Base-by-base conservation (phyloP, 2,329 filamentous ascomycete species). In the Amauroascus verrucosus region DNA sequence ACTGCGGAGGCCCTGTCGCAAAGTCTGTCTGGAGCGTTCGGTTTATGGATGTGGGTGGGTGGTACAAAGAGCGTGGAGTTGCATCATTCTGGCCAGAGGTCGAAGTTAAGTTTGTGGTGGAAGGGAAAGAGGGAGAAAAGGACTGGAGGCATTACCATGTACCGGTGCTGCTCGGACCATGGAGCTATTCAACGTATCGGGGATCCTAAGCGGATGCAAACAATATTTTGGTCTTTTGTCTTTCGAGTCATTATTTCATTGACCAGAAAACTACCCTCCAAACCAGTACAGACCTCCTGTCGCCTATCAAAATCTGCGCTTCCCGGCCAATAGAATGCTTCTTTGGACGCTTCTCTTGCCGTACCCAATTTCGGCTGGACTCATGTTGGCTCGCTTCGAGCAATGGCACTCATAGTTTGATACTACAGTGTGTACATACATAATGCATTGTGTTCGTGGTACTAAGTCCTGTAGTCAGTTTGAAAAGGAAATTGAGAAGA, bases 11-110 rank as follows among this genome's bases (percentile, higher is more conserved):
- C 20, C 18, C 47, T 9, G 22, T n/a, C 14, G 28, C 67, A 53
- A 70, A 68, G 60, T 72, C 71, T 38, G 68, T 68, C 47, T 76
- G 73, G 72, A 66, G 69, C 28, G 67, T 76, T 58, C 68, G 68
- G 9, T 74, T 76, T 54, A 63, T 66, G 37, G 61, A 67, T 18
- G 70, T 75, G 33, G 72, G 72, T 13, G 64, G 65, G 4, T 76
- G 74, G 71, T 76, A 72, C 61, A 69, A 72, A 54, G 65, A 66
- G 54, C 58, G 55, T 6, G 66, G 73, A 60, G 69, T 72, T n/a
- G 70, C 74, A 60, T 72, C 71, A 60, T 75, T 76, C 60, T 76
- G 73, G 71, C 73, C 73, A 1, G 73, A 76, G 62, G 70, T 76
- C 37, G 72, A 74, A 60, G 71, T 76, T 49, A 71, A 71, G 59